Evolutionary conservation across 1,284 basidiomycete genomes (phyloP).

Genomic region (Cutaneotrichosporon curvatum): DNA sequence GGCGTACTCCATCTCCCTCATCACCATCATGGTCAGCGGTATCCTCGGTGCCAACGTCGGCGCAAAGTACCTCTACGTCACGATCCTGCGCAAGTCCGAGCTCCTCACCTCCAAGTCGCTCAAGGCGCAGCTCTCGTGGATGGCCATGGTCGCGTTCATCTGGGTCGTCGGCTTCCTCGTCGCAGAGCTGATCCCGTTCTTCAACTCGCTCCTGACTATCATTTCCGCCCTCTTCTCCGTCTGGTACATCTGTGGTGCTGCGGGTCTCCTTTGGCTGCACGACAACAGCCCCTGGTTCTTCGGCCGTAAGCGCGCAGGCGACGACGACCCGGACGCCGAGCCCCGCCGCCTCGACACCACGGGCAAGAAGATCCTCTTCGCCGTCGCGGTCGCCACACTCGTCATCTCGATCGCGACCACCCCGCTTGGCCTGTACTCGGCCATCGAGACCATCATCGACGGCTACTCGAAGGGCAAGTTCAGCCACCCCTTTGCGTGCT

Average conservation of each 20-base stretch:
- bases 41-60: conserved; percentile 38
- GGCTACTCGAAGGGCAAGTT: conserved; percentile 33
- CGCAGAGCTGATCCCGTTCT: conserved; percentile 40
- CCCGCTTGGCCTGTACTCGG: conserved; percentile 39
- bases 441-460: conserved; percentile 31
- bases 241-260: conserved; percentile 38
- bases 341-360: conserved; percentile 9
- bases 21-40: conserved; percentile 40
- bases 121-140: conserved; percentile 30
- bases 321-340: conserved; percentile 10
- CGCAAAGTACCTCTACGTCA: conserved; percentile 39
- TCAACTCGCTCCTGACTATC: conserved; percentile 42
- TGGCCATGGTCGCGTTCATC: conserved; percentile 29
- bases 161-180: conserved; percentile 39
- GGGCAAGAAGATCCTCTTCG: conserved; percentile 20
- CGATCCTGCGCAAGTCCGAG: conserved; percentile 26
- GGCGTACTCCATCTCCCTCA: conserved; percentile 33
- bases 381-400: conserved; percentile 16
- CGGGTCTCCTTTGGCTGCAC: conserved; percentile 38
- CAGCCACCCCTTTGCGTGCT: conserved; percentile 38
- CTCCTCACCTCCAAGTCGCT: conserved; percentile 29
- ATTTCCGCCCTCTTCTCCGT: conserved; percentile 37
- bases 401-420: conserved; percentile 32
- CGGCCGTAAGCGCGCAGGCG: conserved; percentile 8
- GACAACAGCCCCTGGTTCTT: conserved; percentile 23